phyloP scores from a whole-genome alignment of 441 rosid genomes.

The Hura crepitans region DNA sequence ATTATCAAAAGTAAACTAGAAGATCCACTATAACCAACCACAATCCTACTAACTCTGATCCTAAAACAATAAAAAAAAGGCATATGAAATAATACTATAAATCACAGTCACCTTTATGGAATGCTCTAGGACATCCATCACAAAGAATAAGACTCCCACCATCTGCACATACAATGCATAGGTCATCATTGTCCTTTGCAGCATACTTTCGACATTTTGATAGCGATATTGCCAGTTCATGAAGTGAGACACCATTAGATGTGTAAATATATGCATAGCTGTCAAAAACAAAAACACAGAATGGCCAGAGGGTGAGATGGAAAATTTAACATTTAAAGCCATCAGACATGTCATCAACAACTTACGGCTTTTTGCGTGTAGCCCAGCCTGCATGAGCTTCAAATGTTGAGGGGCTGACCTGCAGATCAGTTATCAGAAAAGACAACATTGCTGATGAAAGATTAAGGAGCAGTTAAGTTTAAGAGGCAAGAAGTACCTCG shows the following conservation, averaged over 20 bases:
- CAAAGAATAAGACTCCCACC: conserved; percentile 70
- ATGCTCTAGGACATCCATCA: conserved; percentile 98
- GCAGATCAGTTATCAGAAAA: conserved; percentile 31
- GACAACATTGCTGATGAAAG: conserved; percentile 11
- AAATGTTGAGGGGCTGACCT: conserved; percentile 97
- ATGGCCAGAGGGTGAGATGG: not conserved
- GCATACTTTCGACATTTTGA: conserved; percentile 73
- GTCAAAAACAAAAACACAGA: conserved; percentile 30
- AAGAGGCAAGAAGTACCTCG: conserved; percentile 56
- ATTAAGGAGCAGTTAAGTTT: conserved; percentile 15
- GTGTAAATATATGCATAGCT: conserved; percentile 90
- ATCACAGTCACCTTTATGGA: conserved; percentile 68
- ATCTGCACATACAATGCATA: conserved; percentile 87
- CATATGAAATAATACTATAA: conserved; percentile 10
- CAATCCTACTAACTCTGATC: not conserved
- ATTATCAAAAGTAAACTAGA: too few species aligned
- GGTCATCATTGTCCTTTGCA: conserved; percentile 70
- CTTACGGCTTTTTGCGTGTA: conserved; percentile 92
- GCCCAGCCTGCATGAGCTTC: conserved; percentile 99
- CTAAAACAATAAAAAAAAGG: not conserved
- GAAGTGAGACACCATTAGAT: conserved; percentile 92
- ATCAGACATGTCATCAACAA: conserved; percentile 17
- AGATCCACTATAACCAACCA: too few species aligned
- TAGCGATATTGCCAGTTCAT: conserved; percentile 84
- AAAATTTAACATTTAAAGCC: conserved; percentile 3